A percentile compares a stretch with the other conserved stretches of the same genome.
These are phyloP conservation scores for Oryza longistaminata DNA, from an alignment of 176 grass and related monocot genomes.

Conservation along the genomic window DNA sequence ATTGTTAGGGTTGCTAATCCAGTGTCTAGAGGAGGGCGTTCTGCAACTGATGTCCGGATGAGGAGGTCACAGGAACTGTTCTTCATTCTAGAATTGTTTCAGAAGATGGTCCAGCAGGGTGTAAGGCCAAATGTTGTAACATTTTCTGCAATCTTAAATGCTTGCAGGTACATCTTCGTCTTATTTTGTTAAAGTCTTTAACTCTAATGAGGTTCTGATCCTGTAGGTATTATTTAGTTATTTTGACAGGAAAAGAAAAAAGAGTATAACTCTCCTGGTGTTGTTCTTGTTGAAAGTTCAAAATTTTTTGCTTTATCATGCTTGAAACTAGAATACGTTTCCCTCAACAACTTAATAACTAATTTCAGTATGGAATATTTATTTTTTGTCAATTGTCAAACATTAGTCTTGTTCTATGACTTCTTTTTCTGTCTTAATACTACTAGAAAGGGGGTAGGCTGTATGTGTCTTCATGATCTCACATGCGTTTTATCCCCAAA, in stretches of 20 bases:
- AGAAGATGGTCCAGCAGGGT: constrained; percentile 96
- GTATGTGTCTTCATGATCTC: neutral
- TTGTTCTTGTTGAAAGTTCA: neutral
- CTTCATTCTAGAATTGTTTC: constrained; percentile 96
- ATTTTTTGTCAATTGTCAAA: neutral
- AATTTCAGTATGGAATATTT: neutral
- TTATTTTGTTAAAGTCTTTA: neutral
- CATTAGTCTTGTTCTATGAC: neutral
- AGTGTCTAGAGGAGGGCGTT: constrained; percentile 34
- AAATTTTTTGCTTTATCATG: neutral
- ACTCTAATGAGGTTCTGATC: neutral
- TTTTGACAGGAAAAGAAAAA: constrained; percentile 11
- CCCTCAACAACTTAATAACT: neutral
- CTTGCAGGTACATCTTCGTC: constrained; percentile 76
- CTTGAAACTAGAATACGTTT: neutral
- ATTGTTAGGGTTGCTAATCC: constrained; percentile 57
- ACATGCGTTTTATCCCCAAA: constrained; percentile 18
- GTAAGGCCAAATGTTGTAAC: constrained; percentile 96
- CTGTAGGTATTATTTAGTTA: neutral
- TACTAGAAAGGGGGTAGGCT: constrained; percentile 6
- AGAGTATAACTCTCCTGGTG: neutral
- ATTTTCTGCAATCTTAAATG: constrained; percentile 97
- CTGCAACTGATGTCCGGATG: constrained; percentile 48
- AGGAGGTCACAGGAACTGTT: constrained; percentile 83
- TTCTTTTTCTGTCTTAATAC: neutral